These are phyloP conservation scores for Ophiostoma ulmi DNA, from an alignment of 2,329 filamentous ascomycete species.

Conservation along the genomic window DNA sequence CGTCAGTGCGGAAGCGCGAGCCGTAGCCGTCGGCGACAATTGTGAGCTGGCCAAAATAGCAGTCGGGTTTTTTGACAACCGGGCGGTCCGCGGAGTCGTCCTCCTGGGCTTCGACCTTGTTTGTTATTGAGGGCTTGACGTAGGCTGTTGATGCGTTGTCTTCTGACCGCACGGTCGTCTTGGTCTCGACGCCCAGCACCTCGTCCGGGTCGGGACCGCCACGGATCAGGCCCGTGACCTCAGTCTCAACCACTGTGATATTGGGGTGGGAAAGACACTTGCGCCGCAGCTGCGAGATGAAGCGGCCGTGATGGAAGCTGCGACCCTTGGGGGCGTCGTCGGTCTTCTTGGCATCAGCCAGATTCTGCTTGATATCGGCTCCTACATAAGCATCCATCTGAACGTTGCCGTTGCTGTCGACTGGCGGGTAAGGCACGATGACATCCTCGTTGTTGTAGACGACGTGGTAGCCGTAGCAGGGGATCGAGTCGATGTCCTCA, in stretches of 20 bases:
- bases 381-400: constrained; percentile 27
- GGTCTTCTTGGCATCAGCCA: constrained; percentile 22
- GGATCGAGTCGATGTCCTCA: constrained; percentile 80
- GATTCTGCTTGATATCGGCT: constrained; percentile 9
- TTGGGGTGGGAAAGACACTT: constrained; percentile 72
- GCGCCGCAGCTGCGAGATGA: constrained; percentile 74
- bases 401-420: constrained; percentile 46
- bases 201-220: constrained; percentile 60
- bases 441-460: constrained; percentile 72
- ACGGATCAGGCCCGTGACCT: constrained; percentile 69
- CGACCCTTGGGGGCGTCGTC: constrained; percentile 57
- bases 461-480: constrained; percentile 81
- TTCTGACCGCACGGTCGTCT: constrained; percentile 48
- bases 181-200: constrained; percentile 76
- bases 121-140: constrained; percentile 36
- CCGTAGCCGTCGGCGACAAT: constrained; percentile 89
- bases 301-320: constrained; percentile 89
- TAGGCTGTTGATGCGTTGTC: constrained; percentile 34
- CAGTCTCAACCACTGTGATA: constrained; percentile 86
- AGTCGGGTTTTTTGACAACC: constrained; percentile 53
- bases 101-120: not conserved
- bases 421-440: constrained; percentile 70
- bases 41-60: constrained; percentile 83
- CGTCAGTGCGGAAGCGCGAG: constrained; percentile 82
- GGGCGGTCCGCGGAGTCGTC: constrained; percentile 9